A percentile compares a stretch with the other conserved stretches of the same genome.
Conservation (phyloP, 176 grass and related monocot species). For the Carex parvula region DNA sequence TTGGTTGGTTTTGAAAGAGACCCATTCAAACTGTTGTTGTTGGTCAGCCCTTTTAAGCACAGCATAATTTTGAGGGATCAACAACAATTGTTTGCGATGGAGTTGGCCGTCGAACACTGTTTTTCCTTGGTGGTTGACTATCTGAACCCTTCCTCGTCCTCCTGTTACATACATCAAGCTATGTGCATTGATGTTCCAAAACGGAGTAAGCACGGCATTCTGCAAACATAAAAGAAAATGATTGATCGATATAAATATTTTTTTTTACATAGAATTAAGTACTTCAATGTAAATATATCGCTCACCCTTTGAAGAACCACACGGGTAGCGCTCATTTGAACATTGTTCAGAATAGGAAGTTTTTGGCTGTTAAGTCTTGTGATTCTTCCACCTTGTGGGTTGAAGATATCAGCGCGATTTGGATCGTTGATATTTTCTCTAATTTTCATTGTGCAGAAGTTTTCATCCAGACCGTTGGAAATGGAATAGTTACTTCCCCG, state of each 20-base stretch:
- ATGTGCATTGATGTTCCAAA: conserved; percentile 37
- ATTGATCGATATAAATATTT: neutral
- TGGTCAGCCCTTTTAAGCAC: conserved; percentile 8
- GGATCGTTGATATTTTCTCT: conserved; percentile 35
- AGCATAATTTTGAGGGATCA: conserved; percentile 26
- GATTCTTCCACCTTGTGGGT: conserved; percentile 33
- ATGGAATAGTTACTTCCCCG: neutral
- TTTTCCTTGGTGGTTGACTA: neutral
- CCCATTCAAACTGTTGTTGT: conserved; percentile 16
- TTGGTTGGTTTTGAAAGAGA: conserved; percentile 32
- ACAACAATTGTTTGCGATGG: conserved; percentile 15
- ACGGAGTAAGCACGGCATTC: conserved; percentile 28
- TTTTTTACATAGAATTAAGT: neutral
- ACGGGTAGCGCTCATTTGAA: conserved; percentile 39
- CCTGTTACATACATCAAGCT: conserved; percentile 35
- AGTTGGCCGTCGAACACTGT: conserved; percentile 24
- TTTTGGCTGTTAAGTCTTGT: conserved; percentile 36
- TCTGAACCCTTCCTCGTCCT: conserved; percentile 10
- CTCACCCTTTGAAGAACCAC: conserved; percentile 34
- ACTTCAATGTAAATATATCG: neutral
- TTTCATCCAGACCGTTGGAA: conserved; percentile 33
- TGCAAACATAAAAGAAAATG: neutral
- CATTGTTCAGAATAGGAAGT: conserved; percentile 31
- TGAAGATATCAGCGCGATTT: conserved; percentile 30
- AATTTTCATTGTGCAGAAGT: conserved; percentile 27